Base-by-base conservation (phyloP, 805 yeast genomes). In the Spathaspora sp. region DNA sequence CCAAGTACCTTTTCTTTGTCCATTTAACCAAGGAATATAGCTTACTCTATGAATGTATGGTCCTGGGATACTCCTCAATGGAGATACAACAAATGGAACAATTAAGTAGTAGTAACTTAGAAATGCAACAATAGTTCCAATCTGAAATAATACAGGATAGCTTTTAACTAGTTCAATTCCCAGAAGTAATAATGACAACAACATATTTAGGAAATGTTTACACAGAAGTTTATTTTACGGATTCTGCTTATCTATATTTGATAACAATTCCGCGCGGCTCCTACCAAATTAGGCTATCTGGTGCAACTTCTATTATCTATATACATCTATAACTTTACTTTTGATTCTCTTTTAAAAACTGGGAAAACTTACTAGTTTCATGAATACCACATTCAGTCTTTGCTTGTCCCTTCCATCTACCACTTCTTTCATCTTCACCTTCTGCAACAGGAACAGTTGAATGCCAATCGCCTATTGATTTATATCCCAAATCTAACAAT, bases 371-470 rank as follows among this genome's bases (percentile, higher is more conserved):
- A 23, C 85, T 79, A 1, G 92, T 81, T 60, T 86, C 87, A 63
- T 93, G 98, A 49, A 93, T 91, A 2, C 98, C 98, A 70, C 98
- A 93, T 66, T 93, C 98, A 0, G 97, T 90, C 73, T 93, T 93
- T 10, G 83, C 78, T 65, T 86, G 80, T 1, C 97, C 97, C 74
- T 87, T 86, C 98, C 98, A 93, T 62, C 98, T 81, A 0, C 98
- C 98, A n/a, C 94, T 83, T 57, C 98, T 80, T 67, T 93, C 98
- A 63, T 93, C 97, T 64, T 90, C 97, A 9, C 96, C 97, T 44
- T 87, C 97, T 7, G 73, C 78, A 10, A 89, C 96, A 1, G 98
- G 97, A 29, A 71, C 83, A 0, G 98, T 93, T 1, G 96, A 89
- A 67, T 93, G 98, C 81, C 92, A 93, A 67, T 93, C 98, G 1